Evolutionary conservation across 164 flowering plant genomes (phyloP).

Genomic region (Macadamia integrifolia): DNA sequence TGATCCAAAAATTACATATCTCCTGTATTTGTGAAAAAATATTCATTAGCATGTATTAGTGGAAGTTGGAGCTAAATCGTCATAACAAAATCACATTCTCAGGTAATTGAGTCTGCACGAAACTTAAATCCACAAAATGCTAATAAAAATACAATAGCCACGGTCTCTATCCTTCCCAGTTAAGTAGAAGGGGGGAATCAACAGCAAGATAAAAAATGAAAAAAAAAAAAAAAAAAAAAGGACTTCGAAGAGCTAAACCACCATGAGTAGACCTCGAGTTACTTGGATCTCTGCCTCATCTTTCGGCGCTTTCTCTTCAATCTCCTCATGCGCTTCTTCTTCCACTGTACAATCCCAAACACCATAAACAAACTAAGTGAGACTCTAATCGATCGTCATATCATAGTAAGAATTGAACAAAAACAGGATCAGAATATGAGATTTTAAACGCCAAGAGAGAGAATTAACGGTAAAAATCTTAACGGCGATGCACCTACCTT

Average conservation of each 20-base stretch:
- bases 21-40: not conserved
- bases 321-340: slow-evolving; percentile 95
- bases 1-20: not conserved
- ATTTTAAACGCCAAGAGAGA: not conserved
- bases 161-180: not conserved
- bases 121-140: not conserved
- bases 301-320: slow-evolving; percentile 92
- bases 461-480: not conserved
- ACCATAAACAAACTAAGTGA: not conserved
- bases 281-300: slow-evolving; percentile 94
- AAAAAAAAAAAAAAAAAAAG: not conserved
- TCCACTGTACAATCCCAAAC: slow-evolving; percentile 43
- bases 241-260: not conserved
- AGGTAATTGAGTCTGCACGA: not conserved
- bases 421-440: not conserved
- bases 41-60: not conserved
- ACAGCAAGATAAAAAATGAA: not conserved
- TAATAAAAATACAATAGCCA: not conserved
- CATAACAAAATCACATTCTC: not conserved
- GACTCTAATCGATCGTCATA: not conserved
- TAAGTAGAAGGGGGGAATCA: not conserved
- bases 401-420: not conserved
- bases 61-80: not conserved
- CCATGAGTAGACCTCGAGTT: slow-evolving; percentile 8
- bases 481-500: slow-evolving; percentile 17